These are phyloP conservation scores for Mycosphaerelloides madeirae DNA, from an alignment of 2,329 filamentous ascomycete species.

Conservation along the genomic window DNA sequence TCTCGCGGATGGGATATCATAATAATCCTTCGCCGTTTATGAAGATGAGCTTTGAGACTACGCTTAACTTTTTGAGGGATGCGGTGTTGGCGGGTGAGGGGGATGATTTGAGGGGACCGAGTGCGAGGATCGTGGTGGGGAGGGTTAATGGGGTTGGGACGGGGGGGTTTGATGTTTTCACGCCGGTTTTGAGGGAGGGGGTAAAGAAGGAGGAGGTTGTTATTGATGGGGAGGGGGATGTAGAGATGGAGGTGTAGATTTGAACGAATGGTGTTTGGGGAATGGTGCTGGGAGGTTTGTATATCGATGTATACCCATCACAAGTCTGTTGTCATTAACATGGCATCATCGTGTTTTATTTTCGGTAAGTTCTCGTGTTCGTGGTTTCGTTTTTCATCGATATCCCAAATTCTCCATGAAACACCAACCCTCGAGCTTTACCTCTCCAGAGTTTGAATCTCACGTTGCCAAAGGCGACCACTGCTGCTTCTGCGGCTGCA, in stretches of 20 bases:
- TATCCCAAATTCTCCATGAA: too few relatives aligned
- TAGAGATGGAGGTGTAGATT: conserved; percentile 17
- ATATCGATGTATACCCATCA: not conserved
- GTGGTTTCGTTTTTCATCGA: too few relatives aligned
- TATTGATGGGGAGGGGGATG: conserved; percentile 16
- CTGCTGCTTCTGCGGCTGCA: too few relatives aligned
- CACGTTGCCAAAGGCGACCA: too few relatives aligned
- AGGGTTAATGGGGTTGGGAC: conserved; percentile 79
- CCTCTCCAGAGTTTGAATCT: too few relatives aligned
- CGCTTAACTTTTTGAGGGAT: conserved; percentile 86
- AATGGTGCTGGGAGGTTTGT: not conserved
- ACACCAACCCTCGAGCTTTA: too few relatives aligned
- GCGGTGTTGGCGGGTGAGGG: conserved; percentile 85
- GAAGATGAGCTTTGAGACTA: conserved; percentile 99
- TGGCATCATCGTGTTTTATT: too few relatives aligned
- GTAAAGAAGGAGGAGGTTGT: conserved; percentile 10
- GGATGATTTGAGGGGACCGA: conserved; percentile 82
- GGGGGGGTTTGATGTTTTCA: conserved; percentile 83
- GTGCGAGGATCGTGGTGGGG: conserved; percentile 82
- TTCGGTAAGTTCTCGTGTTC: too few relatives aligned
- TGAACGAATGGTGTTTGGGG: not conserved
- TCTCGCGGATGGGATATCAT: conserved; percentile 84
- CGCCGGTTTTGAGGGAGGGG: conserved; percentile 24
- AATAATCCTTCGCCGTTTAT: conserved; percentile 86
- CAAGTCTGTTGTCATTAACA: too few relatives aligned